A percentile compares a stretch with the other conserved stretches of the same genome.
These are phyloP conservation scores for Nemania sp. DNA, from an alignment of 2,329 filamentous ascomycete genomes.

Conservation along the genomic window DNA sequence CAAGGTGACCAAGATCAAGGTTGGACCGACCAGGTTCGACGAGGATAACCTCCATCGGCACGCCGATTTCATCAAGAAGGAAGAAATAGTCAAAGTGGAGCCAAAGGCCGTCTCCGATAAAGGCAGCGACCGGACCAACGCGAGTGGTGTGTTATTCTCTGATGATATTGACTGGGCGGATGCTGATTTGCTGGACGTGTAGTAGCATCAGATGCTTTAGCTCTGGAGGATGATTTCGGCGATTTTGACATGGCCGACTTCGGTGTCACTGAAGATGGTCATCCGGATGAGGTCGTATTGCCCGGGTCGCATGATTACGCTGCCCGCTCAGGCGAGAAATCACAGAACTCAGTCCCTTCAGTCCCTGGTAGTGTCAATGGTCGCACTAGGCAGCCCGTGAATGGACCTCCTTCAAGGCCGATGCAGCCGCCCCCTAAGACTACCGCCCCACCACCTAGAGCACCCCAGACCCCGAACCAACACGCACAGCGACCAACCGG, in stretches of 20 bases:
- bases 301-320: slow-evolving; percentile 42
- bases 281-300: slow-evolving; percentile 77
- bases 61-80: slow-evolving; percentile 71
- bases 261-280: slow-evolving; percentile 67
- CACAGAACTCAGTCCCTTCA: slow-evolving; percentile 29
- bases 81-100: slow-evolving; percentile 42
- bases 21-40: slow-evolving; percentile 75
- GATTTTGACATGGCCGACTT: slow-evolving; percentile 81
- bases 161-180: slow-evolving; percentile 42
- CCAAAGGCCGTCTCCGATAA: slow-evolving; percentile 41
- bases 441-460: slow-evolving; percentile 39
- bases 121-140: slow-evolving; percentile 32
- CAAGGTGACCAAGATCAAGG: slow-evolving; percentile 89
- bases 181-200: slow-evolving; percentile 42
- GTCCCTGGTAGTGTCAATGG: slow-evolving; percentile 32
- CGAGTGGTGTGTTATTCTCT: slow-evolving; percentile 53
- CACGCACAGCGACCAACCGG: slow-evolving; percentile 34
- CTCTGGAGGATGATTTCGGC: slow-evolving; percentile 46
- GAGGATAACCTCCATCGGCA: slow-evolving; percentile 82
- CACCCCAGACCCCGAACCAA: slow-evolving; percentile 46
- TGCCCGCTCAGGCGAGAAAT: slow-evolving; percentile 38
- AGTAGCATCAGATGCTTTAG: slow-evolving; percentile 40
- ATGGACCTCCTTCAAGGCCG: slow-evolving; percentile 26
- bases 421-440: slow-evolving; percentile 48
- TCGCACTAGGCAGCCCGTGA: slow-evolving; percentile 37